Base-by-base conservation (phyloP, 2,329 filamentous ascomycete species). In the Orbilia brochopaga region DNA sequence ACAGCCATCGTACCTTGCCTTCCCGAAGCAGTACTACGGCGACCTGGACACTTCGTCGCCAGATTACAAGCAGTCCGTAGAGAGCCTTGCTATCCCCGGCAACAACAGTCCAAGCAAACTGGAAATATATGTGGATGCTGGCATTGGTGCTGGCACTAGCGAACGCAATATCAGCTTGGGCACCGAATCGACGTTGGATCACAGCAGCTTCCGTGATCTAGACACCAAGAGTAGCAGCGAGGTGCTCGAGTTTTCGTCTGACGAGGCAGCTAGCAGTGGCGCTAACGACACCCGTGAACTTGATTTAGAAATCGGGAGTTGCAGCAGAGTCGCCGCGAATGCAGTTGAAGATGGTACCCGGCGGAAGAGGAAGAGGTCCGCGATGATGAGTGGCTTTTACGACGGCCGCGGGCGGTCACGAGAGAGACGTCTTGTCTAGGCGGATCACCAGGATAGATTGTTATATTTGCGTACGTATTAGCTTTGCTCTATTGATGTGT, bases 101-200 rank as follows among this genome's bases (percentile, higher is more conserved):
- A 35, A 15, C 24, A 2, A n/a, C 2, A 13, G 50, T 11, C 6
- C 17, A 7, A 23, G 50, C 19, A 48, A 5, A 11, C 17, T 48
- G 11, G 19, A 48, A 19, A 5, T 48, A 21, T 11, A 53, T 30
- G 35, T n/a, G 10, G 40, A n/a, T 7, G 7, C 40, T 8, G 40
- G 40, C 7, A 44, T 44, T 8, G 40, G 40, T 5, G 21, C 19
- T 48, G 19, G 19, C 19, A 48, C 4, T 5, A 21, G 19, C 44
- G 19, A 21, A 5, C 44, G 67, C 3, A 72, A 50, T n/a, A 42
- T 60, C 19, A 72, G 67, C 32, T 60, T 7, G 8, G 60, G 67
- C 3, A 72, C 67, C 2, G n/a, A 54, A 2, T 72, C 67, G 5
- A 72, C 67, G 15, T 50, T 72, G 1, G 67, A 72, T 40, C 64